Conservation (phyloP, 73 alveolate genomes). For the Blepharisma japonicum region DNA sequence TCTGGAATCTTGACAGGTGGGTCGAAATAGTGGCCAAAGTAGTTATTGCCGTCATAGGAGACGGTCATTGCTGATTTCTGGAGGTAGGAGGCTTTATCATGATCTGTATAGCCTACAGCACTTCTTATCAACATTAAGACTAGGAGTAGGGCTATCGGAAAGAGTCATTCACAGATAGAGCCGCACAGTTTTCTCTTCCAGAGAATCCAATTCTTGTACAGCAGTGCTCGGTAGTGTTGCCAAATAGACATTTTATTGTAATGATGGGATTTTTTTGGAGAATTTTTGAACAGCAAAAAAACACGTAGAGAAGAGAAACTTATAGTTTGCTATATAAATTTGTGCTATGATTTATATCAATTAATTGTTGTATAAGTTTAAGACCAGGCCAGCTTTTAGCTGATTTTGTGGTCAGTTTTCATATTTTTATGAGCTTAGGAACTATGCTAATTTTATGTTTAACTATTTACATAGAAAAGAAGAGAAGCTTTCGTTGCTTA, state of each 20-base stretch:
- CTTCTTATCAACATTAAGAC: neutral
- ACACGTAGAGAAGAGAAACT: too few species aligned
- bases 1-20: neutral
- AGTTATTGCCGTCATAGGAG: neutral
- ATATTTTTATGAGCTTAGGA: too few species aligned
- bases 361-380: too few species aligned
- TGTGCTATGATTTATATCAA: too few species aligned
- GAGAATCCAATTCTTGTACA: conserved; percentile 81
- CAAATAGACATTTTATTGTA: conserved; percentile 37
- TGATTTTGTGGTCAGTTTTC: too few species aligned
- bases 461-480: too few species aligned
- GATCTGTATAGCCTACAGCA: neutral
- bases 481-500: too few species aligned
- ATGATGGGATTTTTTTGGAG: neutral
- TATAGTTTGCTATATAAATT: too few species aligned
- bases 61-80: conserved; percentile 3
- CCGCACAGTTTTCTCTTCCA: conserved; percentile 84
- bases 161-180: conserved; percentile 70
- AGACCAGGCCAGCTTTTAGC: too few species aligned
- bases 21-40: neutral
- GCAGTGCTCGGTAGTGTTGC: conserved; percentile 74
- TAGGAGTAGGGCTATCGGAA: conserved; percentile 69
- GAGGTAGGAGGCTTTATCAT: neutral
- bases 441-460: too few species aligned
- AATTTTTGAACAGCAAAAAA: too few species aligned